These are phyloP conservation scores for Psilocybe mexicana DNA, from an alignment of 1,284 basidiomycete genomes.

Conservation along the genomic window DNA sequence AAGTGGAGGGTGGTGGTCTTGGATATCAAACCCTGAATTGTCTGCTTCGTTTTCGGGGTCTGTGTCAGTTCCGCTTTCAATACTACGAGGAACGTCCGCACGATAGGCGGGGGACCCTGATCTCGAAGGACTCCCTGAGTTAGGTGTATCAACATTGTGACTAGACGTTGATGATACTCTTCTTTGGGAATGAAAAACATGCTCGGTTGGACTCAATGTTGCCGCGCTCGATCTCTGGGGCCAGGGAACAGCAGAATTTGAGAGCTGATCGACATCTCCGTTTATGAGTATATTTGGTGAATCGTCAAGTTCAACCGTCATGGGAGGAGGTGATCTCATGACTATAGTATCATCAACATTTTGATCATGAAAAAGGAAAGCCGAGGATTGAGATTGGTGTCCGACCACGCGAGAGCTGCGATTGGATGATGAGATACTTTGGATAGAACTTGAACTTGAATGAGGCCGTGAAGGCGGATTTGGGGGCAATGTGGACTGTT, in stretches of 20 bases:
- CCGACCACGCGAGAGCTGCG: conserved; percentile 21
- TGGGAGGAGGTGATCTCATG: conserved; percentile 30
- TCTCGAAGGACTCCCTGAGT: conserved; percentile 24
- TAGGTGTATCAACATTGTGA: conserved; percentile 21
- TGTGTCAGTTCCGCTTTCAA: conserved; percentile 75
- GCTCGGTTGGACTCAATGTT: conserved; percentile 26
- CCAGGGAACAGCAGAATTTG: conserved; percentile 21
- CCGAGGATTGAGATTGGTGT: conserved; percentile 19
- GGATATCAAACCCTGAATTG: conserved; percentile 24
- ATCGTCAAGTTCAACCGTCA: conserved; percentile 20
- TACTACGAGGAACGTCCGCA: conserved; percentile 66
- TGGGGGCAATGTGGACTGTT: conserved; percentile 9
- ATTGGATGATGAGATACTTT: conserved; percentile 26
- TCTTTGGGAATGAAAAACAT: conserved; percentile 23
- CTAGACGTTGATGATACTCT: conserved; percentile 28
- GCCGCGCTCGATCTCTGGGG: conserved; percentile 24
- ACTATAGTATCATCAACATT: conserved; percentile 38
- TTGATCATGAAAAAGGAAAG: conserved; percentile 27
- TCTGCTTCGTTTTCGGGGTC: conserved; percentile 54
- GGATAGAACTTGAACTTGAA: conserved; percentile 30
- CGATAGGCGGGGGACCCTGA: conserved; percentile 58
- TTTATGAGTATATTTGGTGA: conserved; percentile 10
- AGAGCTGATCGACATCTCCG: conserved; percentile 10
- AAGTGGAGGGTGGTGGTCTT: conserved; percentile 40
- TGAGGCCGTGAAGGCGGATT: conserved; percentile 22